Base-by-base conservation (phyloP, 768 basidiomycete genomes). In the Leucocoprinus sp. region DNA sequence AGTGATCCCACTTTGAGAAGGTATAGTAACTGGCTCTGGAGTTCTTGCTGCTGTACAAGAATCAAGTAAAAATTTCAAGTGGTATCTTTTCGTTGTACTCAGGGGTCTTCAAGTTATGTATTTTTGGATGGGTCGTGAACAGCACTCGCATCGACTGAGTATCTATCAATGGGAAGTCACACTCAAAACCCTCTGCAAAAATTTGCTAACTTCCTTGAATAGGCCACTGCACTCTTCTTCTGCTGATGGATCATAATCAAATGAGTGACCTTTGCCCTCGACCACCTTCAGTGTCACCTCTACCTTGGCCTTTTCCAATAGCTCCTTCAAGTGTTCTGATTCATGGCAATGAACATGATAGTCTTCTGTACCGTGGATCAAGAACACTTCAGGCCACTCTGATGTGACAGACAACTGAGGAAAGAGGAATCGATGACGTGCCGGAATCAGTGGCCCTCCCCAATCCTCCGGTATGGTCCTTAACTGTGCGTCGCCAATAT, bases 351-450 rank as follows among this genome's bases (percentile, higher is more conserved):
- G 66, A 6, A 79, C 74, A 0, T 71, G 71, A 0, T 71, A 65
- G 54, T 80, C 77, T 1, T 51, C 54, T 1, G 65, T 60, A 23
- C 76, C 76, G 42, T 78, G 77, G 12, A 75, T 48, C 19, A 77
- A 54, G 45, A 73, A 57, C 15, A 66, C 68, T 8, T 66, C 66
- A 0, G 77, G 77, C 66, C 75, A 75, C 11, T 56, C 49, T 1
- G 55, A 17, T 1, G 57, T 51, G 1, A 69, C 57, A 11, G 42
- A 48, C 37, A 75, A 58, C 46, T 77, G 71, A 8, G 77, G 76
- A 48, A 78, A 76, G 9, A 78, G 51, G 1, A 37, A 23, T 2
- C 44, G 61, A 40, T 68, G 64, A 2, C 54, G 43, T 2, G 35
- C 36, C 0, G 68, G 67, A 11, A 73, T 52, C 9, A 54, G 22